A percentile compares a stretch with the other conserved stretches of the same genome.
phyloP scores from a whole-genome alignment of 352 stramenopile species.

The Globisporangium radiosum region DNA sequence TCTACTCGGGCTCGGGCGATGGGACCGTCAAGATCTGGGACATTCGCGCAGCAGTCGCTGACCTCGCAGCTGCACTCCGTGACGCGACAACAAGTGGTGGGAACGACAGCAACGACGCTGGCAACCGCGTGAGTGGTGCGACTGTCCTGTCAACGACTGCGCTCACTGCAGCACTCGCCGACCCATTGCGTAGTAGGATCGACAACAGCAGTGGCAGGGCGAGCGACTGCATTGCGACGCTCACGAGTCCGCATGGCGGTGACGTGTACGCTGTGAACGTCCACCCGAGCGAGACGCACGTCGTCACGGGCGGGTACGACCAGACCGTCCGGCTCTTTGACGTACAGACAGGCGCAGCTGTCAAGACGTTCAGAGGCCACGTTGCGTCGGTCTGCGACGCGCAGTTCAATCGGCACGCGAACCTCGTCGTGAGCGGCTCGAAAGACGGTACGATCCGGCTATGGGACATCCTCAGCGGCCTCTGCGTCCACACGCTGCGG shows the following conservation, averaged over 20 bases:
- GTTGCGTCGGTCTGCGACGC: conserved; percentile 78
- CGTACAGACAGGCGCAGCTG: conserved; percentile 57
- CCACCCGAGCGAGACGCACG: conserved; percentile 79
- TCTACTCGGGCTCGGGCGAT: conserved; percentile 78
- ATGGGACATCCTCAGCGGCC: conserved; percentile 83
- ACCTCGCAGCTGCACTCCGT: conserved; percentile 27
- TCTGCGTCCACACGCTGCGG: conserved; percentile 81
- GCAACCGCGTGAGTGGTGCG: conserved; percentile 23
- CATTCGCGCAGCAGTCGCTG: conserved; percentile 41
- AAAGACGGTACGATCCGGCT: conserved; percentile 84
- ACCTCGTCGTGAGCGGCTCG: conserved; percentile 80
- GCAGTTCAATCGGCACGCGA: conserved; percentile 85
- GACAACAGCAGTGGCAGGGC: not conserved
- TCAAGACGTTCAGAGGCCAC: conserved; percentile 79
- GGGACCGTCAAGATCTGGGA: conserved; percentile 85
- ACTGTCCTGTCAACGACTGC: conserved; percentile 14
- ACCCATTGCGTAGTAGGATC: conserved; percentile 13
- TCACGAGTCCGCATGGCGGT: conserved; percentile 35
- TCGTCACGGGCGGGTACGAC: conserved; percentile 84
- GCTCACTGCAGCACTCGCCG: conserved; percentile 10
- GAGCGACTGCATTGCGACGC: conserved; percentile 46
- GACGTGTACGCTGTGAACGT: conserved; percentile 86
- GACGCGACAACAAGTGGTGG: conserved; percentile 13
- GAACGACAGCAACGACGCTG: conserved; percentile 27
- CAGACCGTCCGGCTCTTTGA: conserved; percentile 84